Conservation (phyloP, 208 protist genomes). For the Wallacemonas rigidus region DNA sequence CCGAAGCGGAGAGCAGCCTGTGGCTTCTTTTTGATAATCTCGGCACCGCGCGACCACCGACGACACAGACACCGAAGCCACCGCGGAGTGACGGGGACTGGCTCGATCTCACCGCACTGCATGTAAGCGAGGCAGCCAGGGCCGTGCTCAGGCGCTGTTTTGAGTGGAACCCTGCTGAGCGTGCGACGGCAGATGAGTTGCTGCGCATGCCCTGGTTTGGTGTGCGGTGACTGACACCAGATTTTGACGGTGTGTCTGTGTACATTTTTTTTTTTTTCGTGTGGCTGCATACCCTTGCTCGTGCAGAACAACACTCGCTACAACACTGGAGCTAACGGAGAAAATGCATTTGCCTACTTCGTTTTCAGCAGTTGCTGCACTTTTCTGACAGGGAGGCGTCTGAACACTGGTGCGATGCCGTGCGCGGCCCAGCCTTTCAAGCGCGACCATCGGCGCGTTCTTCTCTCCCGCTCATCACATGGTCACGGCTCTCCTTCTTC, state of each 20-base stretch:
- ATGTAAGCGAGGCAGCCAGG: slow-evolving; percentile 14
- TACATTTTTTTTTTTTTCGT: neutral
- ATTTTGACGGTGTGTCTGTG: too few species aligned
- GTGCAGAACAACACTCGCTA: too few species aligned
- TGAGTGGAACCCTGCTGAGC: slow-evolving; percentile 30
- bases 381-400: neutral
- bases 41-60: neutral
- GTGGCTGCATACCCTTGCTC: too few species aligned
- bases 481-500: neutral
- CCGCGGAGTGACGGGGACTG: neutral
- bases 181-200: slow-evolving; percentile 36
- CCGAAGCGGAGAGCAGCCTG: slow-evolving; percentile 21
- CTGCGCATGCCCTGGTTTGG: slow-evolving; percentile 32
- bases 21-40: slow-evolving; percentile 17
- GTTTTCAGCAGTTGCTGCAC: too few species aligned
- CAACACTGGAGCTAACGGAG: too few species aligned
- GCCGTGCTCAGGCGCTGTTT: slow-evolving; percentile 37
- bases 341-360: too few species aligned
- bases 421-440: neutral
- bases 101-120: slow-evolving; percentile 4
- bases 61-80: too few species aligned
- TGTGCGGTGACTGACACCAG: slow-evolving; percentile 9
- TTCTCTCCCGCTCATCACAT: neutral
- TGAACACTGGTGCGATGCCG: neutral
- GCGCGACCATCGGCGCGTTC: neutral